Base-by-base conservation (phyloP, 2,329 filamentous ascomycete species). In the Colletotrichum chrysophilum region DNA sequence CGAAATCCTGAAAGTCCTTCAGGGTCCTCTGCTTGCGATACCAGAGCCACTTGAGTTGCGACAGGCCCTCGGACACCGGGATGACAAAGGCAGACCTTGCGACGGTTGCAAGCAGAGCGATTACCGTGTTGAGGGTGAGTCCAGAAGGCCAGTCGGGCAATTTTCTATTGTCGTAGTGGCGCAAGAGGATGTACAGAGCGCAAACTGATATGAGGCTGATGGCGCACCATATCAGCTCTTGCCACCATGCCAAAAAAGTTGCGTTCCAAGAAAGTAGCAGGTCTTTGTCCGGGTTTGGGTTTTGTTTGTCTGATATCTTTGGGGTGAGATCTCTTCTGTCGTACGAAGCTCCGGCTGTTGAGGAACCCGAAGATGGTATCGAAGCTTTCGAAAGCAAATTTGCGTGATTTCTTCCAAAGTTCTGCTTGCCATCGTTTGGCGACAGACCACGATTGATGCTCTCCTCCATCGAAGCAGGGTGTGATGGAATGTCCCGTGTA, bases 41-140 rank as follows among this genome's bases (percentile, higher is more conserved):
- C 70, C 74, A 76, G n/a, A 75, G 75, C 78, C 77, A 79, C 21
- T 77, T 79, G 9, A 71, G 52, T 65, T 79, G 78, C 0, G 78
- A 78, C 5, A 83, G 26, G 10, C 78, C 78, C 61, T 82, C 80
- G 0, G 78, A 72, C 3, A 81, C 77, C 7, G 81, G 79, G 4
- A 80, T 66, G 21, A 82, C 70, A 30, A 79, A 80, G 4, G 79
- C 72, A 0, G 78, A 67, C 14, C 80, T 77, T 8, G 78, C 74
- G 5, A 80, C 18, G 1, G 80, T 82, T 1, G 80, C 77, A 18
- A 83, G 71, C 66, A 82, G 78, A 6, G 79, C 79, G 4, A 82
- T 67, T 4, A 81, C 66, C 0, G 81, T 82, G 71, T 83, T 83
- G 58, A 82, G 79, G 1, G 80, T 83, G 56, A 82, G 66, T 6